Percentiles rank a stretch among this genome's conserved stretches.
Evolutionary conservation across 345 rosid genomes (phyloP).

Genomic region (Melastoma malabathricum): DNA sequence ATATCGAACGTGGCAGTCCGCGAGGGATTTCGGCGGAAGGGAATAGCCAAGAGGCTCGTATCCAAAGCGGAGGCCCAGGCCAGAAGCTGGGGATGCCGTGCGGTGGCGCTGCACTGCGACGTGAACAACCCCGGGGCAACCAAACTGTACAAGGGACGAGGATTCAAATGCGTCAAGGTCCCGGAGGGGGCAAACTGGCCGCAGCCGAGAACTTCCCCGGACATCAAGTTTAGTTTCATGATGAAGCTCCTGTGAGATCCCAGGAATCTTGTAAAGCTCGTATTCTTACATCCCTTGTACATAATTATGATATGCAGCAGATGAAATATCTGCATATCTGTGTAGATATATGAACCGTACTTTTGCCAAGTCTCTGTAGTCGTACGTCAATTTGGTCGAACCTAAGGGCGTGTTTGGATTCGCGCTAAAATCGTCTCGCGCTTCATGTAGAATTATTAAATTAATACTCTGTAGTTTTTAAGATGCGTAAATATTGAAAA

Average conservation of each 20-base stretch:
- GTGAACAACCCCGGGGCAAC: constrained; percentile 53
- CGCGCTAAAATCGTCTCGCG: too few relatives aligned
- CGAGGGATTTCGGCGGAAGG: constrained; percentile 61
- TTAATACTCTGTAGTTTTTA: too few relatives aligned
- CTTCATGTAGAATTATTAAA: too few relatives aligned
- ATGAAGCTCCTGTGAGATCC: constrained; percentile 61
- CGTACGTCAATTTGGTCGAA: too few relatives aligned
- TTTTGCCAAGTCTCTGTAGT: too few relatives aligned
- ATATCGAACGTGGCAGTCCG: constrained; percentile 87
- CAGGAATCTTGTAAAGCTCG: too few relatives aligned
- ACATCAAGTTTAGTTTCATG: constrained; percentile 63
- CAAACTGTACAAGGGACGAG: constrained; percentile 63
- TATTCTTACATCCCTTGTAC: too few relatives aligned
- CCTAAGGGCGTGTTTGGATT: too few relatives aligned
- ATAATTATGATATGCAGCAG: too few relatives aligned
- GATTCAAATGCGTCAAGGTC: constrained; percentile 55
- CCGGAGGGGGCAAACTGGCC: constrained; percentile 89
- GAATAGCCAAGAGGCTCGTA: constrained; percentile 68
- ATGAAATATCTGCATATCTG: too few relatives aligned
- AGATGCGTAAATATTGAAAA: too few relatives aligned
- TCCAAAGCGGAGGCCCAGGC: constrained; percentile 84
- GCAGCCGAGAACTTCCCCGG: constrained; percentile 52
- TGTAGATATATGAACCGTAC: too few relatives aligned
- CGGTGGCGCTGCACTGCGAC: constrained; percentile 78
- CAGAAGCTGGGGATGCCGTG: constrained; percentile 72